These are phyloP conservation scores for Colletotrichum sublineola DNA, from an alignment of 2,329 filamentous ascomycete genomes.

Conservation along the genomic window DNA sequence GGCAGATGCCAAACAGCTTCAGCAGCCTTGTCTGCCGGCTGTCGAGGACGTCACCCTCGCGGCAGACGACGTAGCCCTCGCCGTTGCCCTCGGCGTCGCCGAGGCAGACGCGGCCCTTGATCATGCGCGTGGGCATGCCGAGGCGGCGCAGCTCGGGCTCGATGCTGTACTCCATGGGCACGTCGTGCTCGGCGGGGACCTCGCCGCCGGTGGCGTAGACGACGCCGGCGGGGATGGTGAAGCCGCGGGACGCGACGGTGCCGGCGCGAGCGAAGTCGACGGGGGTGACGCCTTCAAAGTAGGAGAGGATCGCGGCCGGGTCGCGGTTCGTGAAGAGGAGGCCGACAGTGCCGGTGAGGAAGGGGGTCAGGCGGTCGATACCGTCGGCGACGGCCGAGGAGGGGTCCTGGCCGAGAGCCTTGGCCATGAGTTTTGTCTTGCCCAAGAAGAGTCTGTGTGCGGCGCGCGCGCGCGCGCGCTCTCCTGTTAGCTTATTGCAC, in stretches of 20 bases:
- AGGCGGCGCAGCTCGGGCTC: constrained; percentile 92
- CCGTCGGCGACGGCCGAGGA: constrained; percentile 86
- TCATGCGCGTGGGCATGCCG: constrained; percentile 88
- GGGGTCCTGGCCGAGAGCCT: constrained; percentile 84
- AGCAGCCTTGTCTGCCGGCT: constrained; percentile 92
- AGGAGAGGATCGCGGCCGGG: constrained; percentile 74
- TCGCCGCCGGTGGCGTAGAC: constrained; percentile 87
- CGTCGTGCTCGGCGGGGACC: constrained; percentile 83
- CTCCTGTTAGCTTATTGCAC: constrained; percentile 4
- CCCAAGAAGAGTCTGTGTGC: constrained; percentile 88
- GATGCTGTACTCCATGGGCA: constrained; percentile 87
- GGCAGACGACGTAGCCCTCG: constrained; percentile 82
- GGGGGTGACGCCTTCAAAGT: constrained; percentile 79
- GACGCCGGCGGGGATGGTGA: constrained; percentile 85
- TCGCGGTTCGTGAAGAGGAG: constrained; percentile 89
- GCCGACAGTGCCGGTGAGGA: constrained; percentile 86
- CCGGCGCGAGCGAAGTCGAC: constrained; percentile 95
- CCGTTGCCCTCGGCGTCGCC: constrained; percentile 63
- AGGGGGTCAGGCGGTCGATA: constrained; percentile 75
- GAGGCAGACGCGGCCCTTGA: constrained; percentile 88
- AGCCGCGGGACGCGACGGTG: constrained; percentile 77
- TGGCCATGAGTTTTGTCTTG: constrained; percentile 99
- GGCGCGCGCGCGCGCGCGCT: not conserved
- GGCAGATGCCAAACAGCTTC: constrained; percentile 92
- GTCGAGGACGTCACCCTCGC: constrained; percentile 86